A percentile compares a stretch with the other conserved stretches of the same genome.
phyloP scores from a whole-genome alignment of 2,329 filamentous ascomycete species.

The Venturia pyrina region DNA sequence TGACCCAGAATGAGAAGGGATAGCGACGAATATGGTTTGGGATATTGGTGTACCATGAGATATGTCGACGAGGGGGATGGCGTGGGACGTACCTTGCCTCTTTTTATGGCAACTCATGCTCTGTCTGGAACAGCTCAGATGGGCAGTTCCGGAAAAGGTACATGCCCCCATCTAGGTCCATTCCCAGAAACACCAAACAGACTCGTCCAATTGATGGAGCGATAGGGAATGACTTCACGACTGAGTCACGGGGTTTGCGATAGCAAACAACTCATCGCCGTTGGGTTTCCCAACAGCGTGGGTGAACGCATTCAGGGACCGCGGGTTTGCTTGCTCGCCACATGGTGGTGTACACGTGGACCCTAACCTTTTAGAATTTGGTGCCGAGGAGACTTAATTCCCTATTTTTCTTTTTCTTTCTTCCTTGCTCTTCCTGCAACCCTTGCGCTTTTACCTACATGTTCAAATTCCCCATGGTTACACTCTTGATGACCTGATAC shows the following conservation, averaged over 20 bases:
- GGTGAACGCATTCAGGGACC: background rate
- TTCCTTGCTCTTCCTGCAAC: no score
- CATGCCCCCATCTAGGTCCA: background rate
- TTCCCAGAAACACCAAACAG: background rate
- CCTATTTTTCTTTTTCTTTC: background rate
- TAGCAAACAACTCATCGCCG: background rate
- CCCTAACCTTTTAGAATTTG: background rate
- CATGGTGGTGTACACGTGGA: background rate
- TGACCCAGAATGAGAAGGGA: no score
- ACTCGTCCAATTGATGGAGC: background rate
- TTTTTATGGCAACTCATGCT: background rate
- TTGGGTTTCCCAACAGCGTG: background rate
- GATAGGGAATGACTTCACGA: background rate
- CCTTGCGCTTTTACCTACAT: background rate
- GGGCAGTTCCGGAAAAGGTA: background rate
- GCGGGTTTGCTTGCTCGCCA: background rate
- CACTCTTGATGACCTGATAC: slow-evolving; percentile 14
- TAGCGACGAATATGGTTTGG: background rate
- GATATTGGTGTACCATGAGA: background rate
- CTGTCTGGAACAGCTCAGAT: background rate
- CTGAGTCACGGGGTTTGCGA: background rate
- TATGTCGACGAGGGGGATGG: no score
- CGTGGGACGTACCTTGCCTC: background rate
- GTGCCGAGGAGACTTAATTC: background rate
- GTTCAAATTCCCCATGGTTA: slow-evolving; percentile 13